A percentile compares a stretch with the other conserved stretches of the same genome.
Evolutionary conservation across 805 yeast genomes (phyloP).

Genomic region (Tetrapisispora taiwanensis): DNA sequence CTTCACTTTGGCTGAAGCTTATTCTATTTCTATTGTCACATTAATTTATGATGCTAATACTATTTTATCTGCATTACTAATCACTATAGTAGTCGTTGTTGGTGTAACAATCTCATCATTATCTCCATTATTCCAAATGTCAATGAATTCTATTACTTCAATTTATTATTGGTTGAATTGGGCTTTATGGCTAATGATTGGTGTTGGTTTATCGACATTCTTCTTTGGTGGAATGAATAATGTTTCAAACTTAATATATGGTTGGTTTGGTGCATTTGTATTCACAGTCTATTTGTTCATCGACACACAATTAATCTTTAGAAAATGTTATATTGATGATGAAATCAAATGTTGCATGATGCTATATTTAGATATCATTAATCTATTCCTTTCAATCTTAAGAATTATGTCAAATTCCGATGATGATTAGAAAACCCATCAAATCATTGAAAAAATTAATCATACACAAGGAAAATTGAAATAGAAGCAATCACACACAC

Average conservation of each 20-base stretch:
- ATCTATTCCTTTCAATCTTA: conserved; percentile 67
- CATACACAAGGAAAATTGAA: too few species aligned
- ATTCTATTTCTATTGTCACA: conserved; percentile 58
- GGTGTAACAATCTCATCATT: conserved; percentile 70
- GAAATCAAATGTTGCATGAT: conserved; percentile 73
- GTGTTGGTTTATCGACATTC: conserved; percentile 53
- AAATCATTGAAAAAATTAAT: too few species aligned
- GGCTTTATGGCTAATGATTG: conserved; percentile 58
- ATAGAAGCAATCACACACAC: too few species aligned
- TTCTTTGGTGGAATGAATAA: conserved; percentile 56
- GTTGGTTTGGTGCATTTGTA: conserved; percentile 62
- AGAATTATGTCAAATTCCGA: conserved; percentile 40
- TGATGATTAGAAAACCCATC: conserved; percentile 13
- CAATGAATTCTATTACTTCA: conserved; percentile 27
- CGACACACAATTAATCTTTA: conserved; percentile 75
- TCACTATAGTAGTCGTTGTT: conserved; percentile 61
- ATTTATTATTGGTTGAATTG: conserved; percentile 33
- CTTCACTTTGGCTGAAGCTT: conserved; percentile 69
- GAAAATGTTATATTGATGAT: conserved; percentile 69
- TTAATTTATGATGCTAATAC: conserved; percentile 51
- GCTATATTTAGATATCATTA: conserved; percentile 73
- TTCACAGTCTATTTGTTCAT: conserved; percentile 64
- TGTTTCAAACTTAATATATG: conserved; percentile 52
- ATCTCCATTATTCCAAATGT: conserved; percentile 40
- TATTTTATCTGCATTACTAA: conserved; percentile 58